phyloP scores from a whole-genome alignment of 2,329 filamentous ascomycete species.

The Cladosporium colombiae region DNA sequence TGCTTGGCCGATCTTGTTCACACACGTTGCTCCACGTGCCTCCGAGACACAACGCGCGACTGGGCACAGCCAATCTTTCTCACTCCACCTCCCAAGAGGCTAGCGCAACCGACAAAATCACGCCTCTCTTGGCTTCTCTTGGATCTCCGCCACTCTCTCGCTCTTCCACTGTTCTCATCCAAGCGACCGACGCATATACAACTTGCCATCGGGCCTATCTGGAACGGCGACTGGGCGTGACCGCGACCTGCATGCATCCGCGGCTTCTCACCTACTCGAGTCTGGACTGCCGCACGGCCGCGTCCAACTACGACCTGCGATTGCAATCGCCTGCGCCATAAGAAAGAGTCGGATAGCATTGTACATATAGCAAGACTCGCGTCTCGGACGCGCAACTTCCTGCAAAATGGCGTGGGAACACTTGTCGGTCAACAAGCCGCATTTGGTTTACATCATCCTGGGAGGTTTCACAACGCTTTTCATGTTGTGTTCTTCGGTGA shows the following conservation, averaged over 20 bases:
- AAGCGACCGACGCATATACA: not conserved
- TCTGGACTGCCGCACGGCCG: constrained; percentile 24
- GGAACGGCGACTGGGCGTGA: constrained; percentile 40
- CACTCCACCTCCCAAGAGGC: constrained; percentile 17
- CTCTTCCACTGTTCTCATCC: not conserved
- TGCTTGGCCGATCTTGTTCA: constrained; percentile 14
- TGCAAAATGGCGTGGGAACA: constrained; percentile 73
- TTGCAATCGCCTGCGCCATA: constrained; percentile 23
- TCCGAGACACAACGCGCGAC: constrained; percentile 12
- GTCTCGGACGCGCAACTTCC: not conserved
- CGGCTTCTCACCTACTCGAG: constrained; percentile 4
- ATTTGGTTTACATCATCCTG: constrained; percentile 97
- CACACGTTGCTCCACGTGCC: constrained; percentile 13
- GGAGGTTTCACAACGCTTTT: constrained; percentile 97
- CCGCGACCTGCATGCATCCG: constrained; percentile 27
- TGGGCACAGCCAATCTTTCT: constrained; percentile 13
- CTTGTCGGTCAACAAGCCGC: constrained; percentile 84
- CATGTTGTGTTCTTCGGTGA: constrained; percentile 96
- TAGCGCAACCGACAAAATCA: constrained; percentile 16
- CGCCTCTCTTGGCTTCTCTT: constrained; percentile 15
- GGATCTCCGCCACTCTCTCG: constrained; percentile 8
- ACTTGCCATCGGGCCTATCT: constrained; percentile 26
- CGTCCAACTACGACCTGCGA: constrained; percentile 21
- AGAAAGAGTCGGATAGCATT: constrained; percentile 13
- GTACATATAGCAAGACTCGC: constrained; percentile 12